Evolutionary conservation across 2,329 filamentous ascomycete species (phyloP).

Genomic region (Apiospora arundinis): DNA sequence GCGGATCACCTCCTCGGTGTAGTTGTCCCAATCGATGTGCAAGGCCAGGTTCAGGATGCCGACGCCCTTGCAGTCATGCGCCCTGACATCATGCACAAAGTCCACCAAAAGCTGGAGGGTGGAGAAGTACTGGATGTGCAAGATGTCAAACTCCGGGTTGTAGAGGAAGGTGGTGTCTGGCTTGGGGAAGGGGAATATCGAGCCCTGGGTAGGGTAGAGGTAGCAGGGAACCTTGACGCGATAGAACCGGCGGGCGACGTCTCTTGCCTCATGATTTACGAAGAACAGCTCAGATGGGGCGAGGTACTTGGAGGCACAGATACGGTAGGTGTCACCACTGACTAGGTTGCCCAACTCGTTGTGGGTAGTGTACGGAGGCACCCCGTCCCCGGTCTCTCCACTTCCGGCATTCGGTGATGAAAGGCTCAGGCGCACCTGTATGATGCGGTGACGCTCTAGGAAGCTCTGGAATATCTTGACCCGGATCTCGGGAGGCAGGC

Average conservation of each 20-base stretch:
- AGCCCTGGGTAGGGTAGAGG: neutral
- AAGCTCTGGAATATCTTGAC: slow-evolving; percentile 12
- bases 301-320: slow-evolving; percentile 7
- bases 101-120: slow-evolving; percentile 8
- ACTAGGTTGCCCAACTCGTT: slow-evolving; percentile 12
- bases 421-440: slow-evolving; percentile 13
- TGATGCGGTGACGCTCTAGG: slow-evolving; percentile 16
- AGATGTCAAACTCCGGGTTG: slow-evolving; percentile 17
- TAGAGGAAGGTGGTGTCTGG: slow-evolving; percentile 1
- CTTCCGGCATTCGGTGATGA: neutral
- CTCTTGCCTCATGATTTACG: slow-evolving; percentile 1
- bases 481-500: slow-evolving; percentile 18
- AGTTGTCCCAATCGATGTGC: slow-evolving; percentile 19
- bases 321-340: slow-evolving; percentile 16
- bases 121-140: slow-evolving; percentile 15
- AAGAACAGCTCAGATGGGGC: slow-evolving; percentile 1
- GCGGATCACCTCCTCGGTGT: slow-evolving; percentile 12
- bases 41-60: slow-evolving; percentile 5
- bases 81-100: slow-evolving; percentile 16
- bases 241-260: neutral
- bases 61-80: neutral
- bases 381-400: neutral
- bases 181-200: neutral
- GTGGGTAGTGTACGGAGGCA: neutral
- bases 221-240: slow-evolving; percentile 16